Base-by-base conservation (phyloP, 495 filamentous ascomycete species). In the Niebla homalea region DNA sequence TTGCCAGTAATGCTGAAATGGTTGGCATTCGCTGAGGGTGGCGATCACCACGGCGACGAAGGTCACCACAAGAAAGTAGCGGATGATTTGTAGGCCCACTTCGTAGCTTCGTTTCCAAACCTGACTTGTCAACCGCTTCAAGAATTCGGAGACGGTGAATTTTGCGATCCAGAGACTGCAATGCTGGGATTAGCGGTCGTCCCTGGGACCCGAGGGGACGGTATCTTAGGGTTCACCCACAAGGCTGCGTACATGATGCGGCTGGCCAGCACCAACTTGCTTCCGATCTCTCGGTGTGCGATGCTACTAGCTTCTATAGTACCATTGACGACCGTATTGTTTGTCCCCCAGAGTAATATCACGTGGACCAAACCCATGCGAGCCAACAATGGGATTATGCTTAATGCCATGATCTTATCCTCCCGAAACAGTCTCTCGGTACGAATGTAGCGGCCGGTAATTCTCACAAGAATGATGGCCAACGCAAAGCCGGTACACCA, bases 321-420 rank as follows among this genome's bases (percentile, higher is more conserved):
- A 1, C 50, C 63, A 1, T 65, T 67, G 26, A 65, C 66, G 5
- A 48, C 11, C 18, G 66, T 64, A 58, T 98, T 96, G 64, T 97
- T 98, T 43, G 92, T 98, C 8, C 89, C 92, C 58, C 76, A 86
- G 10, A 83, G 59, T 57, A 98, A 66, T 16, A 98, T 76, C 50
- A 87, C 71, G 72, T 98, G 90, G 12, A 94, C 78, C 50, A 89
- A 74, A 20, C 73, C 86, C 84, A 96, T 93, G 54, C 92, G 81
- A 50, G 77, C 64, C 41, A 88, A 60, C 49, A 98, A 67, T 26
- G 92, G 92, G 15, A 97, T 74, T 36, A 93, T 72, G 52, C 83
- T 84, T 22, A 77, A 66, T 53, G 86, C 80, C 66, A 92, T 93
- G 50, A 84, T 75, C 72, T 83, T 89, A 61, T 98, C 92, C 62